Conservation (phyloP, 257 asterid genomes). For the Ajuga chamaepitys region DNA sequence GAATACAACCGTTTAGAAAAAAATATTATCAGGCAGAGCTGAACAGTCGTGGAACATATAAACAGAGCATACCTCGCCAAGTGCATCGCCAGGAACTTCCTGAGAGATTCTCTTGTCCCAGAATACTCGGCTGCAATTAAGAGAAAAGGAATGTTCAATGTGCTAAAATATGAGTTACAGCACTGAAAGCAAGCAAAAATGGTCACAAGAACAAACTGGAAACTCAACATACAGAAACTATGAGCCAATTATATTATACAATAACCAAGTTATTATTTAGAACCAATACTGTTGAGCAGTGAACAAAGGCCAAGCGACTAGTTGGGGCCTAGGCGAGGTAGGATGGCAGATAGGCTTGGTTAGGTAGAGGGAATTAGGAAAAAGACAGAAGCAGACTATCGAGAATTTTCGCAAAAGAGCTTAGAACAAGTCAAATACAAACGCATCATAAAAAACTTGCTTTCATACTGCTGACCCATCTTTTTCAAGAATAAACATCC, state of each 20-base stretch:
- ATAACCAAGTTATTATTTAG: neutral
- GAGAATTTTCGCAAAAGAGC: too few species aligned
- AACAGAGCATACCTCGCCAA: constrained; percentile 27
- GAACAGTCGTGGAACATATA: neutral
- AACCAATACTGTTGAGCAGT: too few species aligned
- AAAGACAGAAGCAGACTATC: too few species aligned
- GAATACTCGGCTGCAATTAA: constrained; percentile 30
- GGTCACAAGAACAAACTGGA: too few species aligned
- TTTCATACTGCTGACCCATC: neutral
- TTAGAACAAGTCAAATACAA: neutral
- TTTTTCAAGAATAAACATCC: neutral
- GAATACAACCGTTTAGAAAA: neutral
- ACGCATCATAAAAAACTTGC: neutral
- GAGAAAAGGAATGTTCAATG: neutral
- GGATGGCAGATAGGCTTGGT: too few species aligned
- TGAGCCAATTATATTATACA: too few species aligned
- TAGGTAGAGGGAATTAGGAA: too few species aligned
- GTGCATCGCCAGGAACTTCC: constrained; percentile 39
- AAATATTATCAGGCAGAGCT: neutral
- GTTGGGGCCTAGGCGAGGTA: too few species aligned
- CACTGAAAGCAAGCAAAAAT: too few species aligned
- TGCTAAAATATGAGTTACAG: too few species aligned
- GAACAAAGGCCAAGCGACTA: too few species aligned
- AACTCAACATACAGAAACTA: too few species aligned
- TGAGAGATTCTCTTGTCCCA: constrained; percentile 45